A percentile compares a stretch with the other conserved stretches of the same genome.
Conservation (phyloP, 1,284 basidiomycete genomes). For the Boletus semigastroideus region DNA sequence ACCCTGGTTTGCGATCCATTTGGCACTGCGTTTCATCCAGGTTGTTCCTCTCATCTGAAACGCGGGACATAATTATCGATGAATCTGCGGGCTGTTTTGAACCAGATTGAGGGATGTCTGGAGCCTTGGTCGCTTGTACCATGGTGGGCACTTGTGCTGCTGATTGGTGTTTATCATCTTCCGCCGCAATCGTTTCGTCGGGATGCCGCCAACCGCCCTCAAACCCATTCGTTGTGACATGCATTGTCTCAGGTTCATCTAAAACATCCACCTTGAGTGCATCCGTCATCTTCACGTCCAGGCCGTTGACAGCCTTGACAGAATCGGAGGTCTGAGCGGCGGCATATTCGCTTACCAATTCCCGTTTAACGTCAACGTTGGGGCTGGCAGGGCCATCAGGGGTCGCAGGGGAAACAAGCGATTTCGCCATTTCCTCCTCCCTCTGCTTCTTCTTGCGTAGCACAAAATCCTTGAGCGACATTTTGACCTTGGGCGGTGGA, state of each 20-base stretch:
- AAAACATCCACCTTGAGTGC: not conserved
- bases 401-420: constrained; percentile 24
- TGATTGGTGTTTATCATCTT: not conserved
- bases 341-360: constrained; percentile 11
- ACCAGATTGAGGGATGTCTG: not conserved
- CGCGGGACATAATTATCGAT: constrained; percentile 1
- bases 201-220: not conserved
- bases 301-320: constrained; percentile 1
- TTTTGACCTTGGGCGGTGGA: constrained; percentile 44
- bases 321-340: not conserved
- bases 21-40: constrained; percentile 11
- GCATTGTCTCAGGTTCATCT: not conserved
- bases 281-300: constrained; percentile 12
- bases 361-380: constrained; percentile 11
- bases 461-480: constrained; percentile 50
- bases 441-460: constrained; percentile 45
- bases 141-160: not conserved
- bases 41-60: constrained; percentile 1
- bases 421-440: constrained; percentile 39
- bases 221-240: constrained; percentile 1
- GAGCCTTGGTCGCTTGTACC: not conserved
- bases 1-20: constrained; percentile 2
- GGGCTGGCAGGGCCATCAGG: constrained; percentile 24
- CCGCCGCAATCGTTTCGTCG: not conserved
- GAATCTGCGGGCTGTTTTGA: constrained; percentile 2